Evolutionary conservation across 306 rosid species (phyloP).

Genomic region (Rosa persica): DNA sequence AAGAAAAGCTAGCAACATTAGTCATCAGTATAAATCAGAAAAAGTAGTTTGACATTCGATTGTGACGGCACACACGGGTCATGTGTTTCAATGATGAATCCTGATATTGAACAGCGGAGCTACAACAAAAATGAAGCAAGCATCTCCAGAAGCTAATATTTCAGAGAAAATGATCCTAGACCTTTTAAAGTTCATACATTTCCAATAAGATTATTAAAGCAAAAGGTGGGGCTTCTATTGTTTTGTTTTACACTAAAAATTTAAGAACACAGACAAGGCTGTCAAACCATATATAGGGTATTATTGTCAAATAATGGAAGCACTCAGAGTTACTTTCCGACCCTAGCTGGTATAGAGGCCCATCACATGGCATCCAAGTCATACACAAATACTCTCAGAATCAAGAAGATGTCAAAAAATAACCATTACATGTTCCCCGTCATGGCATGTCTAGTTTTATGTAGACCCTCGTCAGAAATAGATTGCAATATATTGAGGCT

Average conservation of each 20-base stretch:
- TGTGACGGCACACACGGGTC: background rate
- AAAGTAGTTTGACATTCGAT: background rate
- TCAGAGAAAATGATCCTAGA: background rate
- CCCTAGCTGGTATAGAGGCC: slow-evolving; percentile 30
- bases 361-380: slow-evolving; percentile 47
- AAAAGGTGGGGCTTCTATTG: background rate
- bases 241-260: slow-evolving; percentile 11
- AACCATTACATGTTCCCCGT: background rate
- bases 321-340: slow-evolving; percentile 29
- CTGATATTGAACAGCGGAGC: background rate
- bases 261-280: slow-evolving; percentile 15
- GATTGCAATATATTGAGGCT: slow-evolving; percentile 25
- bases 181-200: background rate
- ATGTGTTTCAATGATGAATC: too few relatives aligned
- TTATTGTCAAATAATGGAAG: slow-evolving; percentile 27
- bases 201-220: background rate
- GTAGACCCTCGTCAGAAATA: slow-evolving; percentile 13
- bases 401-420: slow-evolving; percentile 17
- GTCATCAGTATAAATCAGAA: background rate
- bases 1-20: background rate
- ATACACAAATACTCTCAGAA: slow-evolving; percentile 14
- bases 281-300: slow-evolving; percentile 11
- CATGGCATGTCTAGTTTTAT: background rate
- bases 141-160: background rate
- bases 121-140: background rate